Evolutionary conservation across 352 stramenopile genomes (phyloP).

Genomic region (Phytophthora foliorum): DNA sequence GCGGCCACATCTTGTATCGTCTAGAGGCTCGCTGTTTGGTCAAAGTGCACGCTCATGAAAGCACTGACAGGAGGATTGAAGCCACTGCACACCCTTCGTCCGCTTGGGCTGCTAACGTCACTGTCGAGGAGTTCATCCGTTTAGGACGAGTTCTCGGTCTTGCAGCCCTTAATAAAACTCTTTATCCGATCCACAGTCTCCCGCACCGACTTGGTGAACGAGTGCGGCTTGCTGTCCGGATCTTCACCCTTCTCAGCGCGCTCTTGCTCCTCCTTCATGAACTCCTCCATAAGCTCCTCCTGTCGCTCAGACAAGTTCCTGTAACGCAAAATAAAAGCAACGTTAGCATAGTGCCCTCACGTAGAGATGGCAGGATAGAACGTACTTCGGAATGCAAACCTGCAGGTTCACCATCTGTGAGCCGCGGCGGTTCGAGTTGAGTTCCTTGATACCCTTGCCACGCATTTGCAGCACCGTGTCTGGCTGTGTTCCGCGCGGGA

Average conservation of each 20-base stretch:
- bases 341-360: neutral
- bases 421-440: slow-evolving; percentile 93
- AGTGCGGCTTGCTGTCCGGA: slow-evolving; percentile 84
- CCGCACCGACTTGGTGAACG: slow-evolving; percentile 82
- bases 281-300: slow-evolving; percentile 96
- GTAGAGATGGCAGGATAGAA: slow-evolving; percentile 16
- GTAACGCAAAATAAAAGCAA: slow-evolving; percentile 16
- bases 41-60: slow-evolving; percentile 20
- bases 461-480: slow-evolving; percentile 97
- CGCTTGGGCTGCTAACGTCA: slow-evolving; percentile 8
- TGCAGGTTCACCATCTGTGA: slow-evolving; percentile 98
- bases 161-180: slow-evolving; percentile 84
- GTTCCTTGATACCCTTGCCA: slow-evolving; percentile 96
- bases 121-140: neutral
- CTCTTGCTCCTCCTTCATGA: slow-evolving; percentile 91
- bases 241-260: slow-evolving; percentile 72
- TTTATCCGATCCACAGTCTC: slow-evolving; percentile 92
- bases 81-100: slow-evolving; percentile 23
- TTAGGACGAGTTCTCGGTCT: slow-evolving; percentile 44
- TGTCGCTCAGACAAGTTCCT: slow-evolving; percentile 94
- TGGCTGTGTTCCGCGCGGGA: slow-evolving; percentile 95
- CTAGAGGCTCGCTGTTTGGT: slow-evolving; percentile 30
- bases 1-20: slow-evolving; percentile 25
- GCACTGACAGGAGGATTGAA: slow-evolving; percentile 24
- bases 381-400: slow-evolving; percentile 95